Percentiles rank a stretch among this genome's conserved stretches.
Evolutionary conservation across 1,139 yeast genomes (phyloP).

Genomic region (Waltiozyma sp.): DNA sequence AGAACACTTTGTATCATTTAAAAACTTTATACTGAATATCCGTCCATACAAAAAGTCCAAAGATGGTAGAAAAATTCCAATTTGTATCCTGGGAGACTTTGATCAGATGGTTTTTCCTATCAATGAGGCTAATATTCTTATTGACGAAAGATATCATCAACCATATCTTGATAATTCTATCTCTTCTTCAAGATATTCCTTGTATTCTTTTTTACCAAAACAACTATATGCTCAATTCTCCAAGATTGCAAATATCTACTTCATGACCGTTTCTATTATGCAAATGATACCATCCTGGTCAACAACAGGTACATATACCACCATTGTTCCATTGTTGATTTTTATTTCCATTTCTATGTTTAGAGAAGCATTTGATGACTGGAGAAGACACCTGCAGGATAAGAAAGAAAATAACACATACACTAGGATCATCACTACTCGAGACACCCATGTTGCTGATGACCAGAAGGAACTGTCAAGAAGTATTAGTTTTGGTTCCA

Average conservation of each 20-base stretch:
- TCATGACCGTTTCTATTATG: slow-evolving; percentile 77
- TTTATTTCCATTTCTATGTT: slow-evolving; percentile 87
- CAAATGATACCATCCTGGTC: slow-evolving; percentile 98
- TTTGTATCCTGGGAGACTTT: slow-evolving; percentile 30
- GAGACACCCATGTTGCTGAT: slow-evolving; percentile 3
- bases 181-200: slow-evolving; percentile 79
- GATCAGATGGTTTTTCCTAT: slow-evolving; percentile 11
- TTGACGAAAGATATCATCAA: slow-evolving; percentile 59
- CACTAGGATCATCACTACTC: slow-evolving; percentile 24
- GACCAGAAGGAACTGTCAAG: slow-evolving; percentile 13
- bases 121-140: slow-evolving; percentile 21
- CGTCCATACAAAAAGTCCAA: slow-evolving; percentile 29
- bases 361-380: slow-evolving; percentile 90
- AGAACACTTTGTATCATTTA: slow-evolving; percentile 13
- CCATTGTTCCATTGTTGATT: slow-evolving; percentile 76
- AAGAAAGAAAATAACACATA: slow-evolving; percentile 67
- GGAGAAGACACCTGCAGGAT: slow-evolving; percentile 78
- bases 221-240: slow-evolving; percentile 87
- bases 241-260: slow-evolving; percentile 79
- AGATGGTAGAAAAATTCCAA: slow-evolving; percentile 70
- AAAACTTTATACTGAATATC: slow-evolving; percentile 22
- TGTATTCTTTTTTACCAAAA: slow-evolving; percentile 75
- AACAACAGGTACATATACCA: slow-evolving; percentile 93
- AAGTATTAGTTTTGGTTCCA: slow-evolving; percentile 10
- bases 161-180: slow-evolving; percentile 61